Base-by-base conservation (phyloP, 805 yeast genomes). In the Candida methanosorbosa region DNA sequence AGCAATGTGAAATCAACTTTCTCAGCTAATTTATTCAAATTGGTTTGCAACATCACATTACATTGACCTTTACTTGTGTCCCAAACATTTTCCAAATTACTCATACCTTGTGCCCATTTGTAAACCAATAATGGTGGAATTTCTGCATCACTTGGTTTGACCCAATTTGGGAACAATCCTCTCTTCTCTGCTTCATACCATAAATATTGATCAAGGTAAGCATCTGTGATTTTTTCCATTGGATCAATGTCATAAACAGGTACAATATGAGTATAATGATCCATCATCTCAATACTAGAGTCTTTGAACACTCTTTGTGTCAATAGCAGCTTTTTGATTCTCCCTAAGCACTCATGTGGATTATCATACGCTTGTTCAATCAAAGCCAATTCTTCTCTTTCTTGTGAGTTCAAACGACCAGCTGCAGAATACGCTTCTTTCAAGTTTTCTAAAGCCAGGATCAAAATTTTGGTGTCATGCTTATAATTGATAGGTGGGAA, bases 291-390 rank as follows among this genome's bases (percentile, higher is more conserved):
- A 25, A 92, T 51, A 2, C 78, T 76, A 2, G 81, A 85, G 38
- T 92, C 97, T 52, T 88, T 88, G 61, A 92, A 92, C 9, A 86
- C 92, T 41, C 97, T 68, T 54, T 88, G 96, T 0, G 96, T 83
- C 37, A 87, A 62, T 31, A 92, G 59, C 29, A 79, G 78, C 47
- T 81, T 80, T 57, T 92, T 92, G 37, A 92, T 73, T 41, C 95
- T 72, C 13, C 81, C 81, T 38, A 92, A 63, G 41, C 88, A 81
- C 50, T 94, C 97, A 54, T 87, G 95, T 0, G 99, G 99, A 46
- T 86, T 85, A 49, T 92, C 99, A 53, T 86, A 92, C 0, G 97
- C 97, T 50, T 87, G 94, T 51, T 92, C 98, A 31, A 92, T 86
- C 41, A 90, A 63, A 0, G 96, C 92, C 40, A 92, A 61, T 49